Percentiles rank a stretch among this genome's conserved stretches.
phyloP scores from a whole-genome alignment of 2,329 filamentous ascomycete genomes.

The Ophiosphaerella herpotricha region DNA sequence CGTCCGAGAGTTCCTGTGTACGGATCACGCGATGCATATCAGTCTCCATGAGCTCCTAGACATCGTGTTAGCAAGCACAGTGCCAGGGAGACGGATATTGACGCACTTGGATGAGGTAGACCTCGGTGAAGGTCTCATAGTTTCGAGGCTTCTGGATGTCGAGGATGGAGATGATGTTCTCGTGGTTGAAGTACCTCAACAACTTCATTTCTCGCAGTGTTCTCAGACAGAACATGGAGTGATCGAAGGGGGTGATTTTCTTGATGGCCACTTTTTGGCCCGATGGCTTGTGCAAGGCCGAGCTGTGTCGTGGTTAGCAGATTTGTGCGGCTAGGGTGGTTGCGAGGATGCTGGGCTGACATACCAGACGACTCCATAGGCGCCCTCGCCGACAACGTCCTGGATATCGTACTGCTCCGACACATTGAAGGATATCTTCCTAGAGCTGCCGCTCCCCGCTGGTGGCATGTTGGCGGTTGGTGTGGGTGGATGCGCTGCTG shows the following conservation, averaged over 20 bases:
- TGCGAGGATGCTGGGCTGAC: conserved; percentile 39
- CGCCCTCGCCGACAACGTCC: conserved; percentile 97
- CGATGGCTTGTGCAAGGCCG: conserved; percentile 95
- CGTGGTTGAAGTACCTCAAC: conserved; percentile 97
- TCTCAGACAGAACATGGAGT: conserved; percentile 97
- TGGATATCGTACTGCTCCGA: conserved; percentile 99
- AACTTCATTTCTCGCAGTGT: conserved; percentile 99
- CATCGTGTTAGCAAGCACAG: conserved; percentile 13
- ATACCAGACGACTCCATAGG: conserved; percentile 98
- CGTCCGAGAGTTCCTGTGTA: conserved; percentile 96
- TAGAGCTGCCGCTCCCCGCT: conserved; percentile 57
- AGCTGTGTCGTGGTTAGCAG: conserved; percentile 60
- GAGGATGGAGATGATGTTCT: conserved; percentile 99
- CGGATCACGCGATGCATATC: conserved; percentile 99
- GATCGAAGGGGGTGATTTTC: conserved; percentile 99
- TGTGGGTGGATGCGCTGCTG: conserved; percentile 21
- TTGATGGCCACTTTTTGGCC: conserved; percentile 99
- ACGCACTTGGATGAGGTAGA: conserved; percentile 92
- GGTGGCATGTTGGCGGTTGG: conserved; percentile 40
- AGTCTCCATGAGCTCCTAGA: conserved; percentile 95
- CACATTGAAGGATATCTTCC: conserved; percentile 99
- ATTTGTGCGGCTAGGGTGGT: neutral
- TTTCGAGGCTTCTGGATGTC: conserved; percentile 98
- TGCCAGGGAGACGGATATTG: neutral
- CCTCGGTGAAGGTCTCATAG: conserved; percentile 95